Percentiles rank a stretch among this genome's conserved stretches.
These are phyloP conservation scores for Meyerozyma smithsonii DNA, from an alignment of 1,139 yeast genomes.

Conservation along the genomic window DNA sequence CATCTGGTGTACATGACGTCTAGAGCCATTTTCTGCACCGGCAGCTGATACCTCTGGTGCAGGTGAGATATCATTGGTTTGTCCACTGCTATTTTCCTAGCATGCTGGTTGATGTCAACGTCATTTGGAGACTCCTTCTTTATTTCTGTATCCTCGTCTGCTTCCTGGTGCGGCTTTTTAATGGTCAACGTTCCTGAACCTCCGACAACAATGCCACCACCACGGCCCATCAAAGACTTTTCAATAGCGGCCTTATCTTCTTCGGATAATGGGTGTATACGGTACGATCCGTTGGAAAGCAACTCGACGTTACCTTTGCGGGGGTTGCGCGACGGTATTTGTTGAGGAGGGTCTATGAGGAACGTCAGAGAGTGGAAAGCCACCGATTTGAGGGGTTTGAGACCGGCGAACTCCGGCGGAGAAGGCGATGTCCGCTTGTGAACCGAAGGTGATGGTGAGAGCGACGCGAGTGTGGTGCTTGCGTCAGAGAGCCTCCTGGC, in stretches of 20 bases:
- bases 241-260: slow-evolving; percentile 46
- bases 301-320: slow-evolving; percentile 69
- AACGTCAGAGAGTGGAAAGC: slow-evolving; percentile 71
- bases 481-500: slow-evolving; percentile 13
- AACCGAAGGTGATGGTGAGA: slow-evolving; percentile 4
- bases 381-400: slow-evolving; percentile 55
- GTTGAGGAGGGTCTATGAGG: slow-evolving; percentile 70
- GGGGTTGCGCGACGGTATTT: slow-evolving; percentile 62
- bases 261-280: slow-evolving; percentile 57
- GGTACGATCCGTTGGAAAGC: slow-evolving; percentile 52
- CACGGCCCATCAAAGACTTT: slow-evolving; percentile 46
- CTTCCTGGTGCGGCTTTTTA: slow-evolving; percentile 16
- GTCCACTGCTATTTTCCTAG: slow-evolving; percentile 40
- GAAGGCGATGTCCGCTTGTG: slow-evolving; percentile 2
- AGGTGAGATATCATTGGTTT: slow-evolving; percentile 40
- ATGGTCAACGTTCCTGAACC: slow-evolving; percentile 64
- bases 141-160: slow-evolving; percentile 7
- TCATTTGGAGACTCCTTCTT: slow-evolving; percentile 27
- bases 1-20: slow-evolving; percentile 71
- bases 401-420: slow-evolving; percentile 7
- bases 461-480: background rate
- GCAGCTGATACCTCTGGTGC: slow-evolving; percentile 25
- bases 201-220: slow-evolving; percentile 77
- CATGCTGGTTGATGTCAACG: slow-evolving; percentile 37
- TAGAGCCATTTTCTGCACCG: slow-evolving; percentile 45